Evolutionary conservation across 129 eudicot species (phyloP).

Genomic region (Centella asiatica): DNA sequence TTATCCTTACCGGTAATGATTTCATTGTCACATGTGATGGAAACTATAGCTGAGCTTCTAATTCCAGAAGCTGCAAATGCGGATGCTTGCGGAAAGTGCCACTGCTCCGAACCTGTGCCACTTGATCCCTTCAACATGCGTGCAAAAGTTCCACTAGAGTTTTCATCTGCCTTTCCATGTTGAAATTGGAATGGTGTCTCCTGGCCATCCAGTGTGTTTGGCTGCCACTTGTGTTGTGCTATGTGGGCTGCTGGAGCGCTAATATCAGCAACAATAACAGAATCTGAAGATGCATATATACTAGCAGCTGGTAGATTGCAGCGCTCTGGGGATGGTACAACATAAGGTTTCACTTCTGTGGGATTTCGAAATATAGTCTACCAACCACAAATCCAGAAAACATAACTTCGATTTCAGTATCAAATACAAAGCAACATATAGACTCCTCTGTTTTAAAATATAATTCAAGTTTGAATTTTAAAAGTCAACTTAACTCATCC

Average conservation of each 20-base stretch:
- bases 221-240: slow-evolving; percentile 98
- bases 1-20: slow-evolving; percentile 70
- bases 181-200: slow-evolving; percentile 86
- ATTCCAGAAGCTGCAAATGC: slow-evolving; percentile 79
- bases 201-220: slow-evolving; percentile 97
- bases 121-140: slow-evolving; percentile 80
- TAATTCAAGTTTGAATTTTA: too few relatives aligned
- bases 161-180: slow-evolving; percentile 60
- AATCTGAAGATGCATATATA: slow-evolving; percentile 77
- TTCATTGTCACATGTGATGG: slow-evolving; percentile 71
- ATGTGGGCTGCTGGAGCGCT: slow-evolving; percentile 85
- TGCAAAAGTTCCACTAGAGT: slow-evolving; percentile 73
- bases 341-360: slow-evolving; percentile 59
- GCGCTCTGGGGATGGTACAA: slow-evolving; percentile 70
- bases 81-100: slow-evolving; percentile 79
- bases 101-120: slow-evolving; percentile 50
- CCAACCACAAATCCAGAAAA: slow-evolving; percentile 9
- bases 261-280: slow-evolving; percentile 66
- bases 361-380: slow-evolving; percentile 97
- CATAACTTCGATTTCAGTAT: not conserved
- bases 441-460: too few relatives aligned
- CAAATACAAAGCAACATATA: too few relatives aligned
- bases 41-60: slow-evolving; percentile 58
- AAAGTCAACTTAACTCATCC: too few relatives aligned
- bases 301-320: slow-evolving; percentile 98